These are phyloP conservation scores for Digitaria exilis DNA, from an alignment of 202 grass and related monocot species.

Conservation along the genomic window DNA sequence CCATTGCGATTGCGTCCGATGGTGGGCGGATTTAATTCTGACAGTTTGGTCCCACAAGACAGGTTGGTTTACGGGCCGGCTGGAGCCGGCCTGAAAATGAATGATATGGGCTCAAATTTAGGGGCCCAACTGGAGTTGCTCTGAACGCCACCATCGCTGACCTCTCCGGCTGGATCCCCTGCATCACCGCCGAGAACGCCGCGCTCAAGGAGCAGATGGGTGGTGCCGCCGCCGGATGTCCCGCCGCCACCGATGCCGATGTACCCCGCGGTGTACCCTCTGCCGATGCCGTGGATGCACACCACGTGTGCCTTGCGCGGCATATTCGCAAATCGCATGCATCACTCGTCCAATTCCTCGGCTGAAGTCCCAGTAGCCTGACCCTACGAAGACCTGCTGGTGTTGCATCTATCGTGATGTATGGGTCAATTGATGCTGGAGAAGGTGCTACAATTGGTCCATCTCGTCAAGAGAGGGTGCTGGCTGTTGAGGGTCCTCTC, in stretches of 20 bases:
- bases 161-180: conserved; percentile 68
- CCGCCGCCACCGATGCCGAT: conserved; percentile 24
- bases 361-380: conserved; percentile 44
- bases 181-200: conserved; percentile 60
- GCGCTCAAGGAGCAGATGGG: too few species aligned
- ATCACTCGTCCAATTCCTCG: conserved; percentile 69
- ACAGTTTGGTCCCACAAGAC: too few species aligned
- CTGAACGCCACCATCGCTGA: conserved; percentile 70
- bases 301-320: conserved; percentile 58
- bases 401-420: conserved; percentile 32
- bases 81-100: too few species aligned
- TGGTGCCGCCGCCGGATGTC: background rate
- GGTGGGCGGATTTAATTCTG: too few species aligned
- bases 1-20: too few species aligned
- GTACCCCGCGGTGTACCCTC: conserved; percentile 54
- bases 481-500: conserved; percentile 50
- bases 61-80: too few species aligned
- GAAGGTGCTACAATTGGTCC: conserved; percentile 27
- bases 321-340: too few species aligned
- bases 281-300: conserved; percentile 55
- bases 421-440: conserved; percentile 16
- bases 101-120: too few species aligned
- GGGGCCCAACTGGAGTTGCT: too few species aligned
- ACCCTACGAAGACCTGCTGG: background rate
- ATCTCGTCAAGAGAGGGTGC: too few species aligned